Conservation (phyloP, 2,329 filamentous ascomycete genomes). For the Fusarium sp. region DNA sequence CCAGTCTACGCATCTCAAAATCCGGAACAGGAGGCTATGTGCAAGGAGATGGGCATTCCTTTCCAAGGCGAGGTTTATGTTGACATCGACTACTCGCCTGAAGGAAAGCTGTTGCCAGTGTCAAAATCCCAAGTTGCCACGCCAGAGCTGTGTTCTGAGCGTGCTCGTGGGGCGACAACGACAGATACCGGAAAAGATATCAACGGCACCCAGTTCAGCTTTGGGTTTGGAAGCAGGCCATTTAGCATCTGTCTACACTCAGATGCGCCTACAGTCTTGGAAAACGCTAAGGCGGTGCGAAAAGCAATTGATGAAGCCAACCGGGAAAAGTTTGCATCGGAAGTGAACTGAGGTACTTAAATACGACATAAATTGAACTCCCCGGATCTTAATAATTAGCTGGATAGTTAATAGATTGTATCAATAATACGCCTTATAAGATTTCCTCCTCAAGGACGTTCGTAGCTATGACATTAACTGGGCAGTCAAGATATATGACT, state of each 20-base stretch:
- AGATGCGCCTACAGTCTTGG: constrained; percentile 4
- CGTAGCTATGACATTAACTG: no score
- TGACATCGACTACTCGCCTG: not conserved
- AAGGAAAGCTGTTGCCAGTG: not conserved
- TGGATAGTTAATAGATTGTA: no score
- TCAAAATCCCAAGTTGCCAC: not conserved
- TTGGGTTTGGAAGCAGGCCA: not conserved
- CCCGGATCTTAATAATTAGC: not conserved
- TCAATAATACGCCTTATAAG: not conserved
- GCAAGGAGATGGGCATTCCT: not conserved
- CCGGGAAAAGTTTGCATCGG: not conserved
- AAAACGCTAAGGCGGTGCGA: constrained; percentile 3
- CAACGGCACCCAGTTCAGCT: not conserved
- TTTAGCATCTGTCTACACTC: constrained; percentile 3
- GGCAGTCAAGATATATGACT: no score
- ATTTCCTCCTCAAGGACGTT: not conserved
- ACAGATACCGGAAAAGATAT: not conserved
- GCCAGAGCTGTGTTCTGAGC: constrained; percentile 2
- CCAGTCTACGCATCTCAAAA: constrained; percentile 48
- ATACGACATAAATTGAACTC: not conserved
- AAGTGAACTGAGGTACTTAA: not conserved
- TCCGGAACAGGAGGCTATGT: constrained; percentile 1
- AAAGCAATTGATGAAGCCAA: constrained; percentile 2
- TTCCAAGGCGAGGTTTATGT: constrained; percentile 4
- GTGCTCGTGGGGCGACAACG: not conserved